A percentile compares a stretch with the other conserved stretches of the same genome.
phyloP scores from a whole-genome alignment of 2,329 filamentous ascomycete genomes.

The Cladophialophora immunda region DNA sequence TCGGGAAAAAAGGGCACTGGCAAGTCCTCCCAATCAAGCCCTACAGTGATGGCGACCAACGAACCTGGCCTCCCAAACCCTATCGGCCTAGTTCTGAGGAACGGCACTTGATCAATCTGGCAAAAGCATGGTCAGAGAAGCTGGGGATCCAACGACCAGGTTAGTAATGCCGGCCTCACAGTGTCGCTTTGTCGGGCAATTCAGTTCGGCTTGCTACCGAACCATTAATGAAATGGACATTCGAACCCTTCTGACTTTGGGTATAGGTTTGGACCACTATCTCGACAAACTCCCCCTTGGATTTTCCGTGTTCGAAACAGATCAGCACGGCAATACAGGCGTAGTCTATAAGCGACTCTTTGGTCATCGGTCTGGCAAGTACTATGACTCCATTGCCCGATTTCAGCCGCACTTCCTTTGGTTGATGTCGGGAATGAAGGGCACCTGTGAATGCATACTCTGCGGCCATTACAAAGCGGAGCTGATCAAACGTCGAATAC shows the following conservation, averaged over 20 bases:
- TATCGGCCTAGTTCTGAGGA: constrained; percentile 51
- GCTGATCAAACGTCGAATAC: constrained; percentile 34
- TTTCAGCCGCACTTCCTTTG: constrained; percentile 67
- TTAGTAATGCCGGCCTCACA: constrained; percentile 3
- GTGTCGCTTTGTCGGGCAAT: neutral
- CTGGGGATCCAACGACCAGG: constrained; percentile 42
- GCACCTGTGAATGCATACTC: constrained; percentile 60
- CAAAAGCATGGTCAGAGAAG: constrained; percentile 57
- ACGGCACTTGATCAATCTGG: constrained; percentile 59
- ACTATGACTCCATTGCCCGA: constrained; percentile 62
- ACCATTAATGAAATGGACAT: neutral
- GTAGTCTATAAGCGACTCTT: constrained; percentile 65
- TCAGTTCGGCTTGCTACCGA: neutral
- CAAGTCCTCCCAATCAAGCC: constrained; percentile 28
- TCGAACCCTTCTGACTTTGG: constrained; percentile 2
- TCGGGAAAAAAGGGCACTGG: constrained; percentile 31
- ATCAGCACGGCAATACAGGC: constrained; percentile 46
- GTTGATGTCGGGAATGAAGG: constrained; percentile 59
- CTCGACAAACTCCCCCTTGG: constrained; percentile 64
- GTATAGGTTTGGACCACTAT: constrained; percentile 56
- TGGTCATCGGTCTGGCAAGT: constrained; percentile 62
- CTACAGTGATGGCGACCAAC: constrained; percentile 51
- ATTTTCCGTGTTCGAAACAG: constrained; percentile 61
- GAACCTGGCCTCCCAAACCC: constrained; percentile 47
- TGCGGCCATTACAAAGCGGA: constrained; percentile 47